Evolutionary conservation across 345 rosid genomes (phyloP), one percentile per base, ranked within the genome.

Genomic region (Eucalyptus coolabah): DNA sequence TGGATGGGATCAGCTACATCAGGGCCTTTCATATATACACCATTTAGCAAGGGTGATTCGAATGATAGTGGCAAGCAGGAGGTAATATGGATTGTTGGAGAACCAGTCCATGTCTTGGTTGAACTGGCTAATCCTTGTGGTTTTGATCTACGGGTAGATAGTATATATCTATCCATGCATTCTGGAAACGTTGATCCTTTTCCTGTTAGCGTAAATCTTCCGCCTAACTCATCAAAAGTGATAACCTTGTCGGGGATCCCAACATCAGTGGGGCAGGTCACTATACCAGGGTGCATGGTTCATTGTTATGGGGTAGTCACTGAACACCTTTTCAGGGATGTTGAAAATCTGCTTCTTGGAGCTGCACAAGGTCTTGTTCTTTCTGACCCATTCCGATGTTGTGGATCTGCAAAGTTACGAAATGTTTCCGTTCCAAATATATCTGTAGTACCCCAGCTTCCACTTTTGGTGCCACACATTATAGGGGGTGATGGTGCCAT

Each of bases 91-190:
- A 93, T 98, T 91, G 99, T 96, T 86, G 99, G 99, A 87, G 99
- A 98, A 93, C 99, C 99, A 6, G 96, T 98, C 85, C 99, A 98
- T 91, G 98, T 98, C 91, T 93, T 96, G 92, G 99, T 98, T 91
- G 99, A 98, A 95, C 95, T 98, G 93, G 99, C 99, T 86, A 97
- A 98, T 93, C 99, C 99, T 5, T 97, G 99, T 90, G 98, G 98
- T 91, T 98, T 98, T 89, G 96, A 98, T 91, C 92, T 96, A 91
- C 94, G 95, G 93, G 97, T 98, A 87, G 98, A 98, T 85, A 98
- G 99, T 93, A 97, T 98, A 88, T 98, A 96, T 94, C 96, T 98
- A 87, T 96, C 99, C 7, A 96, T 90, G 69, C 97, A 95, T 93
- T 96, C 99, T n/a, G 95, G 89, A 91, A 95, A 96, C 90, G 96